Base-by-base conservation (phyloP, 1,139 yeast species). In the Hemisphaericaspora subhashii region DNA sequence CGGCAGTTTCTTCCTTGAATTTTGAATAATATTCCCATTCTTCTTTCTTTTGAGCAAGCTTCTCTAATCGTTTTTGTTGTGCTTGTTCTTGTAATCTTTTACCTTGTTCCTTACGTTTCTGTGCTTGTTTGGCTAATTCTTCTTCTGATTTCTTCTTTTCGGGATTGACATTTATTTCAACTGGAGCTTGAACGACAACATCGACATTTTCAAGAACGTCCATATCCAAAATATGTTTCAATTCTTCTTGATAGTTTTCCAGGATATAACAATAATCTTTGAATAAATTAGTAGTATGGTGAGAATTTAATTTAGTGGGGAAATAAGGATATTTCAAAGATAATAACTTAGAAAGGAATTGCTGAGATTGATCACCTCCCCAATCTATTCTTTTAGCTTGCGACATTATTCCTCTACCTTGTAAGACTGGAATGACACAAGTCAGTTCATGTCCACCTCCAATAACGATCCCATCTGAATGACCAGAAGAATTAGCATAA, bases 11-110 rank as follows among this genome's bases (percentile, higher is more conserved):
- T 11, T 68, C 75, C 50, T 72, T 76, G 36, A 90, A 64, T 25
- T 74, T 73, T 2, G 77, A 60, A 55, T 81, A 89, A 55, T 88
- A 87, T 36, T 77, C 84, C 48, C 74, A 77, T 55, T 92, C 97
- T 50, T 83, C 80, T 51, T 89, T 94, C 50, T 87, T 87, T 54
- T 87, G 87, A 18, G 79, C 70, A 38, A 88, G 66, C 55, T 87
- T 89, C 55, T 90, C 97, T 5, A 80, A 62, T 42, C 98, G 70
- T 51, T 83, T 84, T 51, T 82, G 83, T 48, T 85, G 89, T 0
- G 98, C 98, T 61, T 89, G 97, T 53, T 88, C 95, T 62, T 92
- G 98, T 44, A 94, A 70, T 49, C 96, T 72, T 47, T 83, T 78
- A 4, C 97, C 98, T 48, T 86, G 87, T 57, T 90, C 97, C 51